phyloP scores from a whole-genome alignment of 257 asterid species.

The Apocynum venetum region DNA sequence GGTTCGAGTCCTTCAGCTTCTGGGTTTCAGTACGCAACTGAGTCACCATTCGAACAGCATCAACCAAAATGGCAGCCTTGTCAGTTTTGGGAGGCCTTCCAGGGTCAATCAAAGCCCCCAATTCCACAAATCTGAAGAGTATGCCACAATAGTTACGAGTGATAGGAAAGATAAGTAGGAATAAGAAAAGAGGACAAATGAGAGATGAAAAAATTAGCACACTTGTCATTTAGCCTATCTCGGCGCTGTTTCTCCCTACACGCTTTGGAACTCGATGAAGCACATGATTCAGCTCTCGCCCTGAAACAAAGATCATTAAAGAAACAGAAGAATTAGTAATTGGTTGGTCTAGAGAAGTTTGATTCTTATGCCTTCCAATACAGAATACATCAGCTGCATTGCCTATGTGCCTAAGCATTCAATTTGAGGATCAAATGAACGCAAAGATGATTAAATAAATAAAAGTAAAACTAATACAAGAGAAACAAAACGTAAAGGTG shows the following conservation, averaged over 20 bases:
- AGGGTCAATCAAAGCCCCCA: conserved; percentile 85
- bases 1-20: conserved; percentile 77
- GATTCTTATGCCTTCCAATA: neutral
- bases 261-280: conserved; percentile 79
- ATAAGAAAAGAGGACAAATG: conserved; percentile 7
- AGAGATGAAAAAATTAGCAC: conserved; percentile 18
- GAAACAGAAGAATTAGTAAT: neutral
- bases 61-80: conserved; percentile 79
- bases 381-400: neutral
- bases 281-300: conserved; percentile 56
- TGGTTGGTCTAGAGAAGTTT: neutral
- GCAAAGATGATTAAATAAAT: neutral
- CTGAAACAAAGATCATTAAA: conserved; percentile 27
- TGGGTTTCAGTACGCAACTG: conserved; percentile 77
- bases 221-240: conserved; percentile 91
- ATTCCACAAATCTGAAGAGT: conserved; percentile 61
- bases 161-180: conserved; percentile 15
- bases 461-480: neutral
- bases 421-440: neutral
- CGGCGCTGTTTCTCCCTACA: conserved; percentile 89
- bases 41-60: conserved; percentile 82
- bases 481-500: neutral
- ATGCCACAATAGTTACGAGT: conserved; percentile 17
- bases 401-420: neutral
- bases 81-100: conserved; percentile 91